Evolutionary conservation across 129 eudicot genomes (phyloP).

Genomic region (Chrysanthemum lavandulifolium): DNA sequence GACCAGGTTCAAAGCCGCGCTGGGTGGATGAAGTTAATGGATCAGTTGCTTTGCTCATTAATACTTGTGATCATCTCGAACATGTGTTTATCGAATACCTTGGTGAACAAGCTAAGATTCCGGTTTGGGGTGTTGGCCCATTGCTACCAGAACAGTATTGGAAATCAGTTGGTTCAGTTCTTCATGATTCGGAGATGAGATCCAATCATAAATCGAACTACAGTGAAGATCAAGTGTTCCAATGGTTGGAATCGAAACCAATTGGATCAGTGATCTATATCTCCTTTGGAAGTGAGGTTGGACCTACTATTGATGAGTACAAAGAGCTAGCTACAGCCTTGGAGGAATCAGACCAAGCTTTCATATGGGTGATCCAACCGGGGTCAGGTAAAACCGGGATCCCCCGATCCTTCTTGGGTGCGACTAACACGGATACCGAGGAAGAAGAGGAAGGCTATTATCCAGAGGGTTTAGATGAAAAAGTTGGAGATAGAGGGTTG

Average conservation of each 20-base stretch:
- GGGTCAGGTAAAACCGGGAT: constrained; percentile 55
- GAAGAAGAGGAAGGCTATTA: constrained; percentile 56
- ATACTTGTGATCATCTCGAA: constrained; percentile 64
- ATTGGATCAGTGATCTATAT: constrained; percentile 56
- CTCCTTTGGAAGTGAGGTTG: constrained; percentile 81
- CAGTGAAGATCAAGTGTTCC: constrained; percentile 59
- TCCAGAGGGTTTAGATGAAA: constrained; percentile 53
- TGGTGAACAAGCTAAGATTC: constrained; percentile 37
- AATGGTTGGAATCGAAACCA: constrained; percentile 64
- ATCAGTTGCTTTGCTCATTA: constrained; percentile 52
- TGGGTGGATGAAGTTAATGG: constrained; percentile 67
- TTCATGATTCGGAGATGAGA: constrained; percentile 51
- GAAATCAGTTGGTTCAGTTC: constrained; percentile 52
- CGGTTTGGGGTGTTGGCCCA: constrained; percentile 80
- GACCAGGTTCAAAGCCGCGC: constrained; percentile 43
- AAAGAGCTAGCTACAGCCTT: constrained; percentile 49
- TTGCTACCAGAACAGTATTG: constrained; percentile 62
- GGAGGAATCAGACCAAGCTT: constrained; percentile 40
- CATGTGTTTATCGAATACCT: constrained; percentile 47
- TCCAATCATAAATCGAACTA: constrained; percentile 55
- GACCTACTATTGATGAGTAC: constrained; percentile 59
- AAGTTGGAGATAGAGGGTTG: constrained; percentile 51
- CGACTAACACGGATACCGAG: constrained; percentile 23
- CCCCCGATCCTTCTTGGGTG: constrained; percentile 39
- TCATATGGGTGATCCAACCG: constrained; percentile 77